Evolutionary conservation across 2,329 filamentous ascomycete species (phyloP), one percentile per base, ranked within the genome.

Genomic region (Aureobasidium namibiae): DNA sequence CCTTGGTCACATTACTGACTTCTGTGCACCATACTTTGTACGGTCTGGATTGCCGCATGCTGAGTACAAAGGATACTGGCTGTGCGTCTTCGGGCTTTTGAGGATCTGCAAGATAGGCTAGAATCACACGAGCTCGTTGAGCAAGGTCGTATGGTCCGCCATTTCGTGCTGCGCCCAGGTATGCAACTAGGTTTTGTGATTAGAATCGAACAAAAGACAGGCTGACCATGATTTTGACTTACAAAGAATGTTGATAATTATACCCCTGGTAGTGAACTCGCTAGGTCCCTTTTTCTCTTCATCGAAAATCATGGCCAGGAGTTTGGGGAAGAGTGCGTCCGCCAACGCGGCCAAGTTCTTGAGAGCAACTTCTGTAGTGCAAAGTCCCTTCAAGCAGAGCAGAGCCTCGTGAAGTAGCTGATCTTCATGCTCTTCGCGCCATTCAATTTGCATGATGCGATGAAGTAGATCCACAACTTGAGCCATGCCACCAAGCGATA

Each of bases 371-470:
- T 89, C 91, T 1, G 92, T 96, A 1, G 94, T 99, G 70, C 90
- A 95, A 2, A 97, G 81, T 0, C 90, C 94, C 74, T 99, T 99
- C 64, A 99, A 80, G 68, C 94, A 97, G 44, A 96, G 82, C 52
- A 99, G 79, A 31, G 90, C 87, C 74, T 99, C 94, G 68, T 97
- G 92, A 7, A 99, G 81, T 38, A 99, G 80, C 10, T 87, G 87
- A 69, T 97, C 94, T 74, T 97, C 94, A 68, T 97, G 92, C 67
- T 97, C 94, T 78, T 96, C 94, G 68, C 92, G 90, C 92, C 94
- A 99, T 72, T 97, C 94, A 34, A 99, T 86, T 54, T 88, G 88
- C 82, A 96, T 91, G 66, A 92, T 95, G n/a, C 92, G 84, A 72
- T 95, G 87, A 49, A 97, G 78, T 58, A 97, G 76, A 39, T 83